Evolutionary conservation across 2,329 filamentous ascomycete species (phyloP).

Genomic region (Trichoderma asperellum): DNA sequence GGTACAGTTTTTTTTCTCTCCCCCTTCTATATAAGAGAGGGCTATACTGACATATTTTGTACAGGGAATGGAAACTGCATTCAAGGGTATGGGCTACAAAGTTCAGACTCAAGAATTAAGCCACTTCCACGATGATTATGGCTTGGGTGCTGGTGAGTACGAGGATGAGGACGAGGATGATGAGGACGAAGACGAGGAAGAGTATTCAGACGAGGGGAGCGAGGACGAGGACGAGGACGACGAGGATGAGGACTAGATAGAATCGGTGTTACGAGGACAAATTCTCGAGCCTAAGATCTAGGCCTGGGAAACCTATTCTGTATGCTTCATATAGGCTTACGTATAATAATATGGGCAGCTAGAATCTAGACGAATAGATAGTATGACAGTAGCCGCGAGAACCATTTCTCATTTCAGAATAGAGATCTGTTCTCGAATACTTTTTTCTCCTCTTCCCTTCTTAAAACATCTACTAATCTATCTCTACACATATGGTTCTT

Average conservation of each 20-base stretch:
- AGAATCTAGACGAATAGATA: neutral
- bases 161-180: slow-evolving; percentile 57
- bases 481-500: neutral
- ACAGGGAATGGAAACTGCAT: slow-evolving; percentile 74
- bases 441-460: neutral
- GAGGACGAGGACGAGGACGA: slow-evolving; percentile 12
- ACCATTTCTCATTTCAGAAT: neutral
- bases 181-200: slow-evolving; percentile 42
- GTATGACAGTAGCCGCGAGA: neutral
- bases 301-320: neutral
- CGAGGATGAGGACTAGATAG: neutral
- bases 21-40: neutral
- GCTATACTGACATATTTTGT: slow-evolving; percentile 1
- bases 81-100: slow-evolving; percentile 77
- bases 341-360: neutral
- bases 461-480: neutral
- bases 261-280: neutral
- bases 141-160: slow-evolving; percentile 69
- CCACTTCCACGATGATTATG: slow-evolving; percentile 89
- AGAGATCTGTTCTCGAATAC: neutral
- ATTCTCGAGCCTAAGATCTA: neutral
- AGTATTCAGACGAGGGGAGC: slow-evolving; percentile 29
- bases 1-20: slow-evolving; percentile 49
- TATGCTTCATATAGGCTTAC: neutral
- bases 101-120: slow-evolving; percentile 73